A percentile compares a stretch with the other conserved stretches of the same genome.
These are phyloP conservation scores for Cocos nucifera DNA, from an alignment of 176 grass and related monocot species.

Conservation along the genomic window DNA sequence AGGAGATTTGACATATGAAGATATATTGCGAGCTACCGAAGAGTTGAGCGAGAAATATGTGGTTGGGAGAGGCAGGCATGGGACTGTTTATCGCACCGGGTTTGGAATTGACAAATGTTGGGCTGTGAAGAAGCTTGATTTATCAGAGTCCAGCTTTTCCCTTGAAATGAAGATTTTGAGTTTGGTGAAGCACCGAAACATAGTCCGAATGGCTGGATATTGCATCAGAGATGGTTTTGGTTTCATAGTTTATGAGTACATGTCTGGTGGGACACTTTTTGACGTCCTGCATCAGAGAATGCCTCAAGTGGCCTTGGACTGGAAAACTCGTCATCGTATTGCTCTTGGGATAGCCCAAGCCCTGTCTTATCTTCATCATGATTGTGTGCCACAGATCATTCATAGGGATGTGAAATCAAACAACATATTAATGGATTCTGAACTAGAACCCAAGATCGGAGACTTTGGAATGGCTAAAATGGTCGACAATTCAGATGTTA, in stretches of 20 bases:
- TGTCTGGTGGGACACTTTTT: constrained; percentile 34
- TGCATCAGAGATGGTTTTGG: constrained; percentile 35
- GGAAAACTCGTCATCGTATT: constrained; percentile 29
- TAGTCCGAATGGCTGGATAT: constrained; percentile 54
- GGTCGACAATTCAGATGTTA: constrained; percentile 15
- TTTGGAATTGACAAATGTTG: constrained; percentile 28
- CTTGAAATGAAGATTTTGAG: constrained; percentile 46
- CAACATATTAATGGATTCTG: constrained; percentile 46
- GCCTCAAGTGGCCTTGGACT: constrained; percentile 27
- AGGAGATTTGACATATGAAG: constrained; percentile 31
- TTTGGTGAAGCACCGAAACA: constrained; percentile 47
- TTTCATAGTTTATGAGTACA: constrained; percentile 40
- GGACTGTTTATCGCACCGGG: constrained; percentile 33
- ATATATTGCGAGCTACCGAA: constrained; percentile 39
- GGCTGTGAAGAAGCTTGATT: constrained; percentile 49
- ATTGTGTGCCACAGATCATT: constrained; percentile 45
- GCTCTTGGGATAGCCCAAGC: constrained; percentile 28
- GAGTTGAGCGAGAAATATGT: constrained; percentile 50
- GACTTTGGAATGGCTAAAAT: constrained; percentile 58
- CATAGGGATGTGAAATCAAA: constrained; percentile 59
- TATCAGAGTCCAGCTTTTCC: constrained; percentile 31
- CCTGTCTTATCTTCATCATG: constrained; percentile 64
- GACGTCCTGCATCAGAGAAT: constrained; percentile 34
- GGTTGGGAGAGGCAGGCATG: constrained; percentile 45
- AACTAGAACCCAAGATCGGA: constrained; percentile 47